Evolutionary conservation across 495 filamentous ascomycete genomes (phyloP), one percentile per base, ranked within the genome.

Genomic region (Podospora bellae-mahoneyi): DNA sequence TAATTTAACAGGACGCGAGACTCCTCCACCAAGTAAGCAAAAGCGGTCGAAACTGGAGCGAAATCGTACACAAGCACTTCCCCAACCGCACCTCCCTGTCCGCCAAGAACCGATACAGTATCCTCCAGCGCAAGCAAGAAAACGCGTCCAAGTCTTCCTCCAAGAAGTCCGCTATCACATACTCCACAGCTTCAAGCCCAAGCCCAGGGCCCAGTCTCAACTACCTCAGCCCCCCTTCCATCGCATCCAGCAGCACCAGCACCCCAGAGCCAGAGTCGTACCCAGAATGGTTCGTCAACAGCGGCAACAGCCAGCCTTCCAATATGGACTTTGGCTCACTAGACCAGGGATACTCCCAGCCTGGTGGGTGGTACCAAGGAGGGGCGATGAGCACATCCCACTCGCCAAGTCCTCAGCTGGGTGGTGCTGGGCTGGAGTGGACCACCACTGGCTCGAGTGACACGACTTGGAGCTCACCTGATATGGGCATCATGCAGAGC

Each of bases 81-180:
- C 76, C 78, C 16, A 75, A 75, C 19, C 76, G 78, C 34, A 79
- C 78, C 5, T 73, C 74, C 18, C 69, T 79, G 26, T 69, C 77
- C 9, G 77, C 78, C 23, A 80, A 78, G 69, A 79, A 80, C 68
- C 67, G 78, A 0, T 79, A 73, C 64, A 76, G 73, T 64, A 73
- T 76, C 18, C 69, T 78, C 13, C 72, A 62, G 7, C 73, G 68
- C n/a, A 73, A 66, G 20, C 67, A 72, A 30, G 60, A 70, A 44
- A 58, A 65, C 26, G 61, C 34, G 0, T 34, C 61, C 61, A 39
- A 32, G n/a, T 28, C 61, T 32, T 16, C 28, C 5, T 34, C 16
- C 16, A 19, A 39, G 19, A 39, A 63, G 20, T 19, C 30, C 7
- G 4, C 34, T n/a, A 16, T 16, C 13, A 32, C 61, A 18, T 19